Evolutionary conservation across 345 rosid genomes (phyloP), one percentile per base, ranked within the genome.

Genomic region (Rhizophora mangle): DNA sequence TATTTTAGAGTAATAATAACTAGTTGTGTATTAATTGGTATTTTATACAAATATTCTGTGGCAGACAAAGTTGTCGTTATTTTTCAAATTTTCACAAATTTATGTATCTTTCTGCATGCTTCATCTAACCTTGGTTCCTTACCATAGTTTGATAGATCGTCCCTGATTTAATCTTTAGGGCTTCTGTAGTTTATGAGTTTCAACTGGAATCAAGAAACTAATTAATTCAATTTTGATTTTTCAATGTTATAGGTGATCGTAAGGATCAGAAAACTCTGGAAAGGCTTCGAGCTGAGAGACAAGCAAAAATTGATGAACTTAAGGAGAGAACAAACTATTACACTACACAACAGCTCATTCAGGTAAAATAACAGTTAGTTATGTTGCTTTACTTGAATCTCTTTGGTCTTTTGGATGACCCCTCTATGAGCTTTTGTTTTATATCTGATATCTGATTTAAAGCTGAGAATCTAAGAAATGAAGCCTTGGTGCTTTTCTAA

Each of bases 311-410:
- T 61, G 87, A 95, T 65, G 99, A 90, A 78, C 96, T 95, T 72
- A 95, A 95, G 76, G 99, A 95, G 83, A 85, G 78, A 78, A 95
- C 96, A 67, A 95, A 95, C 80, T 92, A 90, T 79, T 92, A 95
- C 76, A 81, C 85, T 56, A 95, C 96, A 5, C 98, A 95, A 61
- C 96, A 88, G 75, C 89, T 95, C 76, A 95, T 95, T 83, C 94
- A 95, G 98, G 99, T 92, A 57, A 74, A 43, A 43, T 43, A 43
- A 11, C 18, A 43, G 47, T 43, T 10, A 43, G 47, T 43, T 43
- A 3, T 43, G 15, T 11, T 43, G 49, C 37, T 7, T 43, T 43
- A 43, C 49, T 43, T 13, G 18, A 43, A 43, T 43, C 49, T 43
- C 49, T 43, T 43, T 11, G 49, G 49, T 43, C 49, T 43, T 18